Base-by-base conservation (phyloP, 2,329 filamentous ascomycete species). In the Aspergillus arachidicola region DNA sequence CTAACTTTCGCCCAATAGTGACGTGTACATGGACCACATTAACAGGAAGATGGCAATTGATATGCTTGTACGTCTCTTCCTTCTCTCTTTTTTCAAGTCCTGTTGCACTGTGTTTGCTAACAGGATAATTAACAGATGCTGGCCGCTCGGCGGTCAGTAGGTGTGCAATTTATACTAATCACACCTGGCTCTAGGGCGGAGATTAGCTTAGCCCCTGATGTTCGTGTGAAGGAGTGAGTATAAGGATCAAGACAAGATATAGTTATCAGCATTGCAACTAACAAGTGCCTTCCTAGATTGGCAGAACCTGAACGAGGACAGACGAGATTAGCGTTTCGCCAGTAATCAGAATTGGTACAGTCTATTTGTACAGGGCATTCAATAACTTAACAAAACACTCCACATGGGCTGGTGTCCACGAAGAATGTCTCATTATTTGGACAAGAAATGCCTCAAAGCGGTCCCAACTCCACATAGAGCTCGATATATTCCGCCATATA, bases 21-120 rank as follows among this genome's bases (percentile, higher is more conserved):
- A 99, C 76, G 95, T 99, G 36, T 99, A 97, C 83, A 99, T 99
- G 95, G 95, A 99, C 79, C 93, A 91, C 69, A 92, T 98, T 63
- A 99, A 99, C 78, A 89, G 95, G 64, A 92, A 91, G 61, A 91
- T 96, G 70, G 96, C 92, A 75, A 97, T 96, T 71, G 91, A 91
- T 66, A 93, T 99, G 90, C 91, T 99, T 78, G 91, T 93, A 81
- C 48, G n/a, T 26, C 16, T 34, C 34, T n/a, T 16, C n/a, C 32
- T 19, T 23, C 43, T 16, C 12, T 41, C 9, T 19, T 34, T 19
- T 23, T 56, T 10, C 9, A 26, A 10, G n/a, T 38, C 32, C 32
- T 26, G 32, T 41, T 36, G 6, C 57, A 45, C 36, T 53, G 26
- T 16, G 21, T 26, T 58, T 64, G 53, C 57, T 60, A 34, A 58